Percentiles rank a stretch among this genome's conserved stretches.
These are phyloP conservation scores for Gaultheria prostrata DNA, from an alignment of 148 eudicot genomes.

Conservation along the genomic window DNA sequence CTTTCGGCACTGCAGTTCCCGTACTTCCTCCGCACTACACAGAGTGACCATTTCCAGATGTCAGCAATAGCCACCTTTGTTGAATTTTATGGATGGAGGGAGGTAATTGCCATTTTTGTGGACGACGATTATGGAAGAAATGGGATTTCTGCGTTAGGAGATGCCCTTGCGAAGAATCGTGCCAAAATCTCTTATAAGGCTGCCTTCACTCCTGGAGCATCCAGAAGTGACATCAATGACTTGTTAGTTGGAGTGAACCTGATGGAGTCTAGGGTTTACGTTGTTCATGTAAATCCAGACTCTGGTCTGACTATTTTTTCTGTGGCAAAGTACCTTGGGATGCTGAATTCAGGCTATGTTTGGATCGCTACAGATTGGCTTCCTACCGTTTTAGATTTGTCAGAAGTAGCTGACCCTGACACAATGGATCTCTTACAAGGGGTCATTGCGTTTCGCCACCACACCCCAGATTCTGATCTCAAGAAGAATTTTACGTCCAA, in stretches of 20 bases:
- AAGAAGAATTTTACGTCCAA: slow-evolving; percentile 40
- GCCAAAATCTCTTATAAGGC: slow-evolving; percentile 81
- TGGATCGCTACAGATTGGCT: slow-evolving; percentile 98
- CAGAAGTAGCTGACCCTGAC: slow-evolving; percentile 29
- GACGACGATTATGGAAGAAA: slow-evolving; percentile 83
- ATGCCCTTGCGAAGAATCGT: slow-evolving; percentile 54
- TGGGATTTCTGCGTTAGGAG: slow-evolving; percentile 55
- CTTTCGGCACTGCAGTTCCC: slow-evolving; percentile 68
- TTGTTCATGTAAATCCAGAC: slow-evolving; percentile 90
- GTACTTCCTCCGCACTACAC: slow-evolving; percentile 58
- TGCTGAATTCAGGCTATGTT: slow-evolving; percentile 72
- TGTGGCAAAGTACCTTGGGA: slow-evolving; percentile 62
- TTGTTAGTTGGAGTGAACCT: slow-evolving; percentile 58
- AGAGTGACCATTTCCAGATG: slow-evolving; percentile 73
- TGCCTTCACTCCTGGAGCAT: slow-evolving; percentile 59
- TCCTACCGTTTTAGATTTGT: slow-evolving; percentile 58
- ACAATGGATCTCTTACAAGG: slow-evolving; percentile 61
- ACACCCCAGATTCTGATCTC: slow-evolving; percentile 55
- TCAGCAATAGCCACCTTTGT: slow-evolving; percentile 61
- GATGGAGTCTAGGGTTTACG: slow-evolving; percentile 73
- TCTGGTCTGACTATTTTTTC: slow-evolving; percentile 63
- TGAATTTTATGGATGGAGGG: slow-evolving; percentile 56
- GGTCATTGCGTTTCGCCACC: slow-evolving; percentile 70
- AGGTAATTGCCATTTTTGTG: slow-evolving; percentile 60
- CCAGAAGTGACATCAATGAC: slow-evolving; percentile 39